A percentile compares a stretch with the other conserved stretches of the same genome.
Evolutionary conservation across 768 basidiomycete genomes (phyloP).

Genomic region (Mycena maculata): DNA sequence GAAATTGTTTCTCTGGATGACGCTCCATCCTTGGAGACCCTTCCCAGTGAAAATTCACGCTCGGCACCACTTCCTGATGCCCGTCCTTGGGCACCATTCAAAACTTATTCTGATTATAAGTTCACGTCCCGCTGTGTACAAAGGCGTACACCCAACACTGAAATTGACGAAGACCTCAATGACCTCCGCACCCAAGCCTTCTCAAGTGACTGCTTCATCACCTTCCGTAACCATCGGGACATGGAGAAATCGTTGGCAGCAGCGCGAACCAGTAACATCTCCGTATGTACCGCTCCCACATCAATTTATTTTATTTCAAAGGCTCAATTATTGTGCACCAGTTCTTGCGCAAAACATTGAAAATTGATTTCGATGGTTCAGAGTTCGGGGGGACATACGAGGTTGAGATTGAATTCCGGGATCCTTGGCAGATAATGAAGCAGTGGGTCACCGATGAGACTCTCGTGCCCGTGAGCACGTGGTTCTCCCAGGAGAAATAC

Average conservation of each 20-base stretch:
- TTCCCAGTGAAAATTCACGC: background rate
- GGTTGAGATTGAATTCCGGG: slow-evolving; percentile 31
- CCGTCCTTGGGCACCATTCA: slow-evolving; percentile 25
- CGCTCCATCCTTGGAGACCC: no score
- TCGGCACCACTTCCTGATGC: background rate
- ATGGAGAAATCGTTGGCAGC: slow-evolving; percentile 19
- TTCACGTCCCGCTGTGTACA: slow-evolving; percentile 16
- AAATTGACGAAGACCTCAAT: slow-evolving; percentile 24
- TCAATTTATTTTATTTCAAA: background rate
- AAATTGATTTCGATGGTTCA: slow-evolving; percentile 5
- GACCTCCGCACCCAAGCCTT: background rate
- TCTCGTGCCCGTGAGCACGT: slow-evolving; percentile 24
- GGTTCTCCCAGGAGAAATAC: slow-evolving; percentile 29
- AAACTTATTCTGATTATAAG: slow-evolving; percentile 4
- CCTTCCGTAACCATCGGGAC: slow-evolving; percentile 20
- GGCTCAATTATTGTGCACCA: slow-evolving; percentile 2
- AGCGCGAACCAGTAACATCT: slow-evolving; percentile 20
- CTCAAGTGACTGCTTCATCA: background rate
- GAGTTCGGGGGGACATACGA: slow-evolving; percentile 16
- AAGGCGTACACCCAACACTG: slow-evolving; percentile 9
- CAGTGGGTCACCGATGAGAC: slow-evolving; percentile 23
- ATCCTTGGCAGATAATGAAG: slow-evolving; percentile 36
- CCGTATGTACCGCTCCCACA: slow-evolving; percentile 1
- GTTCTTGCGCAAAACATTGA: slow-evolving; percentile 23
- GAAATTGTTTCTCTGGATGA: slow-evolving; percentile 22